These are phyloP conservation scores for Collybia sp. DNA, from an alignment of 768 basidiomycete species.

Conservation along the genomic window DNA sequence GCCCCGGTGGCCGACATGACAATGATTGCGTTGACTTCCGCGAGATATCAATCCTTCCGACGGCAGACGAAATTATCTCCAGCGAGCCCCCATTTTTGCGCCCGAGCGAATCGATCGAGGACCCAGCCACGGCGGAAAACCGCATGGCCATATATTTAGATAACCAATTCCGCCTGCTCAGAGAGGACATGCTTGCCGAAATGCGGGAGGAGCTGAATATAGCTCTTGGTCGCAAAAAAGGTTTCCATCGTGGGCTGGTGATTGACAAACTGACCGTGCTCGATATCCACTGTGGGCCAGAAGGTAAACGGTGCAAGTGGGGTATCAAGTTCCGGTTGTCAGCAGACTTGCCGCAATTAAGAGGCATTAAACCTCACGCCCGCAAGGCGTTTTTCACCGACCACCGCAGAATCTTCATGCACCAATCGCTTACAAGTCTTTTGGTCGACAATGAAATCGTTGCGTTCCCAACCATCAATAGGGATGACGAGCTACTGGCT, in stretches of 20 bases:
- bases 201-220: conserved; percentile 52
- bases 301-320: conserved; percentile 26
- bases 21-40: conserved; percentile 64
- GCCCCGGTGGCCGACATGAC: conserved; percentile 65
- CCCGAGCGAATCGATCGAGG: conserved; percentile 36
- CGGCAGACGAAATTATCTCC: conserved; percentile 50
- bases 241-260: conserved; percentile 26
- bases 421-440: conserved; percentile 53
- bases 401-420: conserved; percentile 39
- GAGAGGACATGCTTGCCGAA: conserved; percentile 61
- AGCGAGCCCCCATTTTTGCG: conserved; percentile 44
- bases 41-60: conserved; percentile 58
- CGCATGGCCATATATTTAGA: conserved; percentile 51
- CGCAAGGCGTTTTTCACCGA: conserved; percentile 33
- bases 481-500: conserved; percentile 49
- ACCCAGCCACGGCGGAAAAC: conserved; percentile 28
- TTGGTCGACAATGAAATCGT: conserved; percentile 42
- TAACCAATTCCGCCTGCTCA: conserved; percentile 59
- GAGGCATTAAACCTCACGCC: conserved; percentile 18
- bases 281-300: conserved; percentile 27
- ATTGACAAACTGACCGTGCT: conserved; percentile 31
- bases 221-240: conserved; percentile 30
- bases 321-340: conserved; percentile 33
- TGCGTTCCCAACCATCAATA: conserved; percentile 46
- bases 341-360: conserved; percentile 31